Evolutionary conservation across 495 filamentous ascomycete genomes (phyloP).

Genomic region (Bathelium albidoporum): DNA sequence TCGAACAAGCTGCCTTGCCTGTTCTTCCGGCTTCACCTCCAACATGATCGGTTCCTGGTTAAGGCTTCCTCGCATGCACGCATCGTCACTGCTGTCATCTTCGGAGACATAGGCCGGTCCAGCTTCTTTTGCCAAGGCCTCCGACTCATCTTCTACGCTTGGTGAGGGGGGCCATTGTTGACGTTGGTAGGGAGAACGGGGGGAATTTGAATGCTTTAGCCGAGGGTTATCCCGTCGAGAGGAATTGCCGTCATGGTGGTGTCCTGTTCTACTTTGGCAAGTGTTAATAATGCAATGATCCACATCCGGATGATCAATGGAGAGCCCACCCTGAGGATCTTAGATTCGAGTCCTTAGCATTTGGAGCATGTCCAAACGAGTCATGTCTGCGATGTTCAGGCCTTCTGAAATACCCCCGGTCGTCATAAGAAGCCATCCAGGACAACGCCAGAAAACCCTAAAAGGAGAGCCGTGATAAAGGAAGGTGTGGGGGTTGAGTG

Average conservation of each 20-base stretch:
- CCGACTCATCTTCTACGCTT: slow-evolving; percentile 29
- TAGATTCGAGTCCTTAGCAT: background rate
- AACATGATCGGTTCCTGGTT: slow-evolving; percentile 34
- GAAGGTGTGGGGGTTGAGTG: background rate
- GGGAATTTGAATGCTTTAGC: background rate
- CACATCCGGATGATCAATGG: background rate
- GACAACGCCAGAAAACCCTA: background rate
- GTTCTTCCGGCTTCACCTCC: slow-evolving; percentile 18
- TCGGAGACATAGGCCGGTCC: slow-evolving; percentile 8
- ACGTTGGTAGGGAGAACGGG: slow-evolving; percentile 10
- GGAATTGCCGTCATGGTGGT: background rate
- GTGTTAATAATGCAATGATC: background rate
- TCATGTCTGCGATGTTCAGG: background rate
- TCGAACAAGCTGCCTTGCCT: background rate
- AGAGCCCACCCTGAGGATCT: background rate
- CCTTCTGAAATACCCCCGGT: background rate
- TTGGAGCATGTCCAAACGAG: background rate
- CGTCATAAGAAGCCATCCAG: background rate
- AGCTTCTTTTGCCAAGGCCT: slow-evolving; percentile 26
- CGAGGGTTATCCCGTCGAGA: background rate
- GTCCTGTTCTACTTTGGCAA: background rate
- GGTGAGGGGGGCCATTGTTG: slow-evolving; percentile 27
- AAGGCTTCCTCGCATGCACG: slow-evolving; percentile 25
- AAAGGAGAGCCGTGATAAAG: background rate
- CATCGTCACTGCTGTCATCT: slow-evolving; percentile 22